Evolutionary conservation across 202 grass and related monocot species (phyloP), one percentile per base, ranked within the genome.

Genomic region (Zoysia matrella): DNA sequence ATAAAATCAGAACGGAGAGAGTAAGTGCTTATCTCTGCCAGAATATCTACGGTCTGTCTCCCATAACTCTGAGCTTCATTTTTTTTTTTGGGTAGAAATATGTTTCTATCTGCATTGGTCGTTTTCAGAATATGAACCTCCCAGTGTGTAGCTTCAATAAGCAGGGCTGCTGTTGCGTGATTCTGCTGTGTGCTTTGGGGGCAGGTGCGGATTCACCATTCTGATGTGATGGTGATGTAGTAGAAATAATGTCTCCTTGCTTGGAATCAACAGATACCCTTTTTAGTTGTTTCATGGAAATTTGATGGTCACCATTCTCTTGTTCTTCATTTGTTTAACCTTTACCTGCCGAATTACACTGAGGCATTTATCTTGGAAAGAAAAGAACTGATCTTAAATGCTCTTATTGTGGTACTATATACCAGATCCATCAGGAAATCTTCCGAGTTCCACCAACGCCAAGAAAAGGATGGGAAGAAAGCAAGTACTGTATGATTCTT

Each of bases 41-140:
- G 50, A 10, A 55, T 71, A 47, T 22, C 44, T 52, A 46, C 61
- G 48, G 14, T 52, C 30, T 22, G 60, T 65, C 2, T 71, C 65
- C 75, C 57, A 58, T 15, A 36, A 30, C 18, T 11, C 42, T 47
- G 47, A 48, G 53, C 65, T 75, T 60, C 56, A 4, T 11, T 64
- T 71, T 51, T 75, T 67, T 48, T 39, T 4, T n/a, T n/a, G n/a
- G n/a, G n/a, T n/a, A n/a, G n/a, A n/a, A n/a, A n/a, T n/a, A n/a
- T n/a, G n/a, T n/a, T n/a, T 83, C 3, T 79, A 75, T 64, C 57
- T 73, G 48, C 84, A 45, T 14, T 73, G 53, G 67, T 78, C 67
- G 9, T 77, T 91, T 85, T 85, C 77, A 81, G 89, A 85, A 88
- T 81, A 78, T 51, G 61, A 81, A 77, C n/a, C 60, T 62, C 39